Conservation (phyloP, 768 basidiomycete genomes). For the Lactarius deliciosus region DNA sequence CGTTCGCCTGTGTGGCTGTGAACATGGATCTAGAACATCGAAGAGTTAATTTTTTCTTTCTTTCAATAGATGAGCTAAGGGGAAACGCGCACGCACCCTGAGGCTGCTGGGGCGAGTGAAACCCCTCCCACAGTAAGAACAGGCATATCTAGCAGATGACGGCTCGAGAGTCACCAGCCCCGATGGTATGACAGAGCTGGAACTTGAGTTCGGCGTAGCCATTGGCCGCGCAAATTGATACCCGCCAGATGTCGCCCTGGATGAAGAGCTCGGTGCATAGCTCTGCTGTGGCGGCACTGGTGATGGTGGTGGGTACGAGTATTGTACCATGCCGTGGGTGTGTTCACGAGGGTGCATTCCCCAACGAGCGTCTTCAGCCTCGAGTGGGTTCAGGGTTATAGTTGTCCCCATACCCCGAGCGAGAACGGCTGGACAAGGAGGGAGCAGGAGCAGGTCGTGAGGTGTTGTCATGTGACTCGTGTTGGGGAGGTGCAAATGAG, state of each 20-base stretch:
- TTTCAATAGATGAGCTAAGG: slow-evolving; percentile 7
- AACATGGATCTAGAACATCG: slow-evolving; percentile 61
- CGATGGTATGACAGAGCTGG: slow-evolving; percentile 9
- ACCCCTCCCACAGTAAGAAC: slow-evolving; percentile 73
- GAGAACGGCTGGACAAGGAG: neutral
- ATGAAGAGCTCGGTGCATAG: slow-evolving; percentile 7
- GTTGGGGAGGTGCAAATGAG: slow-evolving; percentile 12
- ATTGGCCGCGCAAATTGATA: slow-evolving; percentile 22
- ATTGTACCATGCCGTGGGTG: neutral
- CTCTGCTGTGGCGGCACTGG: slow-evolving; percentile 11
- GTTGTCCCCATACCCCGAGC: slow-evolving; percentile 9
- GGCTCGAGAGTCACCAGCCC: slow-evolving; percentile 22
- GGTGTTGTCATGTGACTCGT: slow-evolving; percentile 11
- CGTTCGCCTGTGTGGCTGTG: slow-evolving; percentile 86
- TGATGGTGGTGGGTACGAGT: slow-evolving; percentile 17
- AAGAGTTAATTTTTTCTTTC: slow-evolving; percentile 9
- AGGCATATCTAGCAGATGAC: slow-evolving; percentile 65
- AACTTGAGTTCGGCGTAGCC: slow-evolving; percentile 1
- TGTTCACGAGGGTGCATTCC: neutral
- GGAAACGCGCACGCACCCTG: slow-evolving; percentile 46
- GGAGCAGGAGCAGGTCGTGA: slow-evolving; percentile 5
- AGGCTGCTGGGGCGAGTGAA: slow-evolving; percentile 84
- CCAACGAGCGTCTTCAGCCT: neutral
- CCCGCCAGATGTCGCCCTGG: slow-evolving; percentile 6
- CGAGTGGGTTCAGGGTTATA: slow-evolving; percentile 9